Evolutionary conservation across 2,329 filamentous ascomycete species (phyloP).

Genomic region (Diaporthe longicolla): DNA sequence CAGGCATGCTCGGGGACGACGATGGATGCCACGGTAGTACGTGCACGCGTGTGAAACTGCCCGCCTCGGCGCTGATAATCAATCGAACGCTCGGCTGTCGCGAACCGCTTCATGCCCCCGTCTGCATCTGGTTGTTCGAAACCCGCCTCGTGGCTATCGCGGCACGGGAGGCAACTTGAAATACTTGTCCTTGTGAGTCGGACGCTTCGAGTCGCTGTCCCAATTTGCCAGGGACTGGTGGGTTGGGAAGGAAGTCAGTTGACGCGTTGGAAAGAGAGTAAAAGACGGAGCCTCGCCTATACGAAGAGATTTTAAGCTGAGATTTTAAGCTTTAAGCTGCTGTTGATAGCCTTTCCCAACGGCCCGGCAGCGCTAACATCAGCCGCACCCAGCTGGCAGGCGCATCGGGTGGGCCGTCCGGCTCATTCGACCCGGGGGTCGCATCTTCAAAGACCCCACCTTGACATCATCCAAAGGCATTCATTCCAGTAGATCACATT

Average conservation of each 20-base stretch:
- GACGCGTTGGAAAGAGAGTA: neutral
- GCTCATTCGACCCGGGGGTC: constrained; percentile 4
- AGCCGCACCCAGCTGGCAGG: constrained; percentile 29
- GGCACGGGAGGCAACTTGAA: too few relatives aligned
- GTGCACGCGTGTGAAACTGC: neutral
- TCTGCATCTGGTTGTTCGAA: neutral
- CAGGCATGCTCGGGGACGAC: too few relatives aligned
- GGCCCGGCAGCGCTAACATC: constrained; percentile 19
- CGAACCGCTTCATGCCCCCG: neutral
- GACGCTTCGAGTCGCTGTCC: neutral
- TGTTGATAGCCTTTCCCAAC: neutral
- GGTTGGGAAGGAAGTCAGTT: neutral
- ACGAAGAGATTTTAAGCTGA: constrained; percentile 38
- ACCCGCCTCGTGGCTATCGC: neutral
- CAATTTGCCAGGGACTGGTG: neutral
- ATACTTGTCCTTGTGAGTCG: neutral
- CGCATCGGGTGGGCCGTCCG: neutral
- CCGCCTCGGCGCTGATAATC: neutral
- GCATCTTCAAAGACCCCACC: constrained; percentile 25
- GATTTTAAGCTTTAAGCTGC: too few relatives aligned
- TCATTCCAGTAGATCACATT: neutral
- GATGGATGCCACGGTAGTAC: too few relatives aligned
- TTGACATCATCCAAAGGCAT: constrained; percentile 40
- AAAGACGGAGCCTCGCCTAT: neutral
- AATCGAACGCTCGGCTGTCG: neutral